Conservation (phyloP, 192 early-diverging fungal species). For the Coemansia sp. region DNA sequence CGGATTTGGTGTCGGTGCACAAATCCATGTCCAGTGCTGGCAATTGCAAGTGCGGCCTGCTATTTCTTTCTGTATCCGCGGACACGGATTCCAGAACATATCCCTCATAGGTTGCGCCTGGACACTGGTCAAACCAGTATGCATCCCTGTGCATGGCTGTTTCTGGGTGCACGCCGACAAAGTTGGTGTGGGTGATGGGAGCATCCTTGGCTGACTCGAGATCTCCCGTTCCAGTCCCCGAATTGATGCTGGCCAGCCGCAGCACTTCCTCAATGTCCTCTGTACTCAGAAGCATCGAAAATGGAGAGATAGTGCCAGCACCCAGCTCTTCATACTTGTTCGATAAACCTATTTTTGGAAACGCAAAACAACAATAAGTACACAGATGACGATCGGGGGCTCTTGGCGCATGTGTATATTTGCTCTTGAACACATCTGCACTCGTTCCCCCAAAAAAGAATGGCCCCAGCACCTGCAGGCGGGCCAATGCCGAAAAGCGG, state of each 20-base stretch:
- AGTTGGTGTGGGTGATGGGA: background rate
- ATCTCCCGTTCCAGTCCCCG: conserved; percentile 8
- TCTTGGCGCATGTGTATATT: background rate
- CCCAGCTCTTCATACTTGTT: background rate
- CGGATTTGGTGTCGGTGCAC: background rate
- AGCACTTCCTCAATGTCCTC: background rate
- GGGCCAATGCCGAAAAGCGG: too few relatives aligned
- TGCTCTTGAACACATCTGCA: background rate
- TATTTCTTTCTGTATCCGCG: background rate
- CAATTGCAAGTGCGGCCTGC: background rate
- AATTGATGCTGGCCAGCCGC: conserved; percentile 1
- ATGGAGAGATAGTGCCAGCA: conserved; percentile 2
- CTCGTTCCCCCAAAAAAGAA: background rate
- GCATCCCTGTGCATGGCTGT: background rate
- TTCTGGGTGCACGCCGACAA: background rate
- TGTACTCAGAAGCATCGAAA: background rate
- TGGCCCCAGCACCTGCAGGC: background rate
- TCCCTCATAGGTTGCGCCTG: background rate
- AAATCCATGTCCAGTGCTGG: background rate
- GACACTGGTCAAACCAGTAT: background rate
- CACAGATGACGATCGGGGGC: background rate
- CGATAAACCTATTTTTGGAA: background rate
- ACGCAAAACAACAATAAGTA: background rate
- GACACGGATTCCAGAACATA: background rate
- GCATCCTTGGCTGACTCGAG: background rate